A percentile compares a stretch with the other conserved stretches of the same genome.
Conservation (phyloP, 345 rosid species). For the Euphorbia lathyris region DNA sequence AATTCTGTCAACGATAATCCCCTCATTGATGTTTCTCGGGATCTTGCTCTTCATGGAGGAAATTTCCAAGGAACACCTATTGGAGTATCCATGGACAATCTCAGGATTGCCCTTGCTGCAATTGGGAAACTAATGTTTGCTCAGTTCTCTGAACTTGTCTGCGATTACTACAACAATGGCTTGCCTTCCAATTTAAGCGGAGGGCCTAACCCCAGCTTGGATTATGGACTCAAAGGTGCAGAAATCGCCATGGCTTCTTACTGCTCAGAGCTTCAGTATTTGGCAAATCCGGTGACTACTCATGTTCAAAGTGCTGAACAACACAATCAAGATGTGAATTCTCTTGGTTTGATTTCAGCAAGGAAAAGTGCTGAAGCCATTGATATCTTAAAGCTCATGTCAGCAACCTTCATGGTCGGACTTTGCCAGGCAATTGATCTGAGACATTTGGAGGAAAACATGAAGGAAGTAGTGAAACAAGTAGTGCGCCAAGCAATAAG, state of each 20-base stretch:
- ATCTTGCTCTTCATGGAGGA: conserved; percentile 49
- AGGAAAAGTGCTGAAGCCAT: conserved; percentile 48
- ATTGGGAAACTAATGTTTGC: conserved; percentile 55
- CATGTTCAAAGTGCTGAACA: conserved; percentile 55
- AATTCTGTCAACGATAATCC: conserved; percentile 56
- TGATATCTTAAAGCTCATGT: conserved; percentile 47
- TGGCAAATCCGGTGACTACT: conserved; percentile 49
- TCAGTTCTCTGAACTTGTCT: conserved; percentile 51
- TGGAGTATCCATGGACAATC: conserved; percentile 57
- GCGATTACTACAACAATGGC: conserved; percentile 51
- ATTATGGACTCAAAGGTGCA: conserved; percentile 54
- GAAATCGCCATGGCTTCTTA: conserved; percentile 52
- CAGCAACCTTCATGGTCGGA: conserved; percentile 46
- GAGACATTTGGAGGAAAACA: conserved; percentile 48
- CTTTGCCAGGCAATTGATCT: conserved; percentile 53
- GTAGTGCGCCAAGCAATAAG: conserved; percentile 26
- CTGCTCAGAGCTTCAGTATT: conserved; percentile 54
- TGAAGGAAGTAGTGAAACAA: conserved; percentile 37
- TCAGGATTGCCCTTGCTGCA: conserved; percentile 46
- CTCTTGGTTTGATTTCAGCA: conserved; percentile 47
- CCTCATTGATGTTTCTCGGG: conserved; percentile 39
- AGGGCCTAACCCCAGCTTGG: conserved; percentile 49
- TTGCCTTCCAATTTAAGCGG: conserved; percentile 49
- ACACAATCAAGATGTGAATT: conserved; percentile 55
- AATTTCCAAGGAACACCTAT: conserved; percentile 59